phyloP scores from a whole-genome alignment of 192 early-diverging fungal species.

The Chytriomyces sp. region DNA sequence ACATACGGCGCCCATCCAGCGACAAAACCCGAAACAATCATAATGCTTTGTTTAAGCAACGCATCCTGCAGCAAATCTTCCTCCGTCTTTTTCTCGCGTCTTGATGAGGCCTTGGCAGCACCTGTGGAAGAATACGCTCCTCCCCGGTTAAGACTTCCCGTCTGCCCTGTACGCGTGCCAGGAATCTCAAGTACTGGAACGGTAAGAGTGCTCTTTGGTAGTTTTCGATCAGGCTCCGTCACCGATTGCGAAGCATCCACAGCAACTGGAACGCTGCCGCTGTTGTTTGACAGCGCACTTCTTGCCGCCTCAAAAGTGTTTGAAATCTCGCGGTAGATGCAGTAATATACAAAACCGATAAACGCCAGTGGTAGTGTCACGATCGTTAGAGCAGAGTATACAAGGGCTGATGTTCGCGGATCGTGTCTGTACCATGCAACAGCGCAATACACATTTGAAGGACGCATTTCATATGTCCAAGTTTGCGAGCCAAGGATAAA shows the following conservation, averaged over 20 bases:
- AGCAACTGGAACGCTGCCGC: background rate
- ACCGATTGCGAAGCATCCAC: too few relatives aligned
- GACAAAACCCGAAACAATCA: background rate
- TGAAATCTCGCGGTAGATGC: background rate
- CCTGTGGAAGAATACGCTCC: background rate
- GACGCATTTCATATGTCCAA: background rate
- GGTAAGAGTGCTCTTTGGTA: too few relatives aligned
- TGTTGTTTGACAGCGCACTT: background rate
- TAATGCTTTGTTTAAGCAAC: background rate
- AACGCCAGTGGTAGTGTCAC: background rate
- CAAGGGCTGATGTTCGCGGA: background rate
- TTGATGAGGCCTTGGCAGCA: background rate
- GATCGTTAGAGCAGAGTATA: background rate
- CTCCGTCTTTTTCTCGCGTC: background rate
- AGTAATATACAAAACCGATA: conserved; percentile 2
- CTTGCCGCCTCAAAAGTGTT: background rate
- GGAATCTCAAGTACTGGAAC: too few relatives aligned
- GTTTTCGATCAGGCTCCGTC: too few relatives aligned
- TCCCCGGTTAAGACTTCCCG: too few relatives aligned
- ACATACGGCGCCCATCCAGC: background rate
- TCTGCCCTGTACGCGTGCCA: too few relatives aligned
- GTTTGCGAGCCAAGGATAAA: background rate
- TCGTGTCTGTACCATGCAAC: background rate
- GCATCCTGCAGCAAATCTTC: background rate
- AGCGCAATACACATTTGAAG: background rate